Evolutionary conservation across 805 yeast species (phyloP).

Genomic region (Debaryomyces tyrocola): DNA sequence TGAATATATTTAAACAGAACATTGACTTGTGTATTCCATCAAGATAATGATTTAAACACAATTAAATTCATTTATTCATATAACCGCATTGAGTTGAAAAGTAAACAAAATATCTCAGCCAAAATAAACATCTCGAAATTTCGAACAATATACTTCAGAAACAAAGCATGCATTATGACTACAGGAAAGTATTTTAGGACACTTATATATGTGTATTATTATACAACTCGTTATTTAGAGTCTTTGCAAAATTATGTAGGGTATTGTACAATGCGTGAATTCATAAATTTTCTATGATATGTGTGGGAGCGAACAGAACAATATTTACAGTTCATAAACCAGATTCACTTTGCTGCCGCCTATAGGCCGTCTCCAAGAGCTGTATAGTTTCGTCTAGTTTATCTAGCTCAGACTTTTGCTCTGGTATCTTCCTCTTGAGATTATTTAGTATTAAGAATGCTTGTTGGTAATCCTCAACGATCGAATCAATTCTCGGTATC

Average conservation of each 20-base stretch:
- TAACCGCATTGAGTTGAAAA: slow-evolving; percentile 5
- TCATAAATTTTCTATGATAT: background rate
- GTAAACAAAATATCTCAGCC: slow-evolving; percentile 5
- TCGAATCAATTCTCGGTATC: slow-evolving; percentile 14
- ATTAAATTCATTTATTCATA: background rate
- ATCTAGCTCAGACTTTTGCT: slow-evolving; percentile 33
- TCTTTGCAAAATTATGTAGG: background rate
- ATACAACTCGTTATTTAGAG: background rate
- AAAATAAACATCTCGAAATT: background rate
- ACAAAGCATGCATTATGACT: background rate
- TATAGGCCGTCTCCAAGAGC: slow-evolving; percentile 24
- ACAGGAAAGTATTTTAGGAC: background rate
- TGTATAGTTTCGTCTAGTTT: slow-evolving; percentile 29
- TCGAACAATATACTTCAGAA: background rate
- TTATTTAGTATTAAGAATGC: slow-evolving; percentile 28
- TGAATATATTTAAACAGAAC: too few species aligned
- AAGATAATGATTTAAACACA: background rate
- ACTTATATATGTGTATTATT: background rate
- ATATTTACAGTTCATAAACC: background rate
- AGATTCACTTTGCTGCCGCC: slow-evolving; percentile 7
- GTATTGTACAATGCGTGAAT: background rate
- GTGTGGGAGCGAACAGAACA: background rate
- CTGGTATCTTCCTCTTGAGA: slow-evolving; percentile 38
- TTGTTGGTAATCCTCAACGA: slow-evolving; percentile 25
- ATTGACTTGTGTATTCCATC: too few species aligned